Percentiles rank a stretch among this genome's conserved stretches.
Evolutionary conservation across 164 flowering plant genomes (phyloP).

Genomic region (Sedum album): DNA sequence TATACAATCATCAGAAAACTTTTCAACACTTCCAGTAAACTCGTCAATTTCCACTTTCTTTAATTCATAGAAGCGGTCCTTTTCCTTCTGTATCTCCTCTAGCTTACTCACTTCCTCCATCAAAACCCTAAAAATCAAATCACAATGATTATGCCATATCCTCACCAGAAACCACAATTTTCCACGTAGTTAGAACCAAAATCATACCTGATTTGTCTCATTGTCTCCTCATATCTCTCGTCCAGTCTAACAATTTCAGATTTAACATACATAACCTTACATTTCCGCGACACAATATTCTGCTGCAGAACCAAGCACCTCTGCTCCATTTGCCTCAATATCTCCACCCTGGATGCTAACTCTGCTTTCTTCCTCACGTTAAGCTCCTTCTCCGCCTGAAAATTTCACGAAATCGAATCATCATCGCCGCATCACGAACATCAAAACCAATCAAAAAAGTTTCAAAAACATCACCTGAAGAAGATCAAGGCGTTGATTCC

Average conservation of each 20-base stretch:
- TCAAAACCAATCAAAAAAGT: too few relatives aligned
- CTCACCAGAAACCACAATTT: not conserved
- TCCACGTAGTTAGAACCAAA: not conserved
- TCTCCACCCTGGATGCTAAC: conserved; percentile 28
- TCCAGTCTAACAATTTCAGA: conserved; percentile 32
- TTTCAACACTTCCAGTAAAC: conserved; percentile 26
- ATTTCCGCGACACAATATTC: conserved; percentile 27
- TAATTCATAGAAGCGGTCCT: conserved; percentile 27
- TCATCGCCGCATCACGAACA: too few relatives aligned
- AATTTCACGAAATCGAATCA: not conserved
- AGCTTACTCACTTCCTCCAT: conserved; percentile 38
- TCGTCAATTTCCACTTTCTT: conserved; percentile 34
- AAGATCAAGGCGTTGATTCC: conserved; percentile 46
- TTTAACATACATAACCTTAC: conserved; percentile 29
- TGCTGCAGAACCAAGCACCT: conserved; percentile 41
- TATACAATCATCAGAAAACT: conserved; percentile 16
- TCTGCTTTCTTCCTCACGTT: conserved; percentile 32
- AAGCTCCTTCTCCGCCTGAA: conserved; percentile 48
- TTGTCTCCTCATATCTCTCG: conserved; percentile 15
- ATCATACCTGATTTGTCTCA: conserved; percentile 28
- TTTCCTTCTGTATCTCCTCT: conserved; percentile 35
- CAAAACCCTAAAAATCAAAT: conserved; percentile 26
- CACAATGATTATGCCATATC: not conserved
- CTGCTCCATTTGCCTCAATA: conserved; percentile 34
- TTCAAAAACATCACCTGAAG: not conserved